Percentiles rank a stretch among this genome's conserved stretches.
phyloP scores from a whole-genome alignment of 2,329 filamentous ascomycete species.

The Mycosphaerelloides madeirae region DNA sequence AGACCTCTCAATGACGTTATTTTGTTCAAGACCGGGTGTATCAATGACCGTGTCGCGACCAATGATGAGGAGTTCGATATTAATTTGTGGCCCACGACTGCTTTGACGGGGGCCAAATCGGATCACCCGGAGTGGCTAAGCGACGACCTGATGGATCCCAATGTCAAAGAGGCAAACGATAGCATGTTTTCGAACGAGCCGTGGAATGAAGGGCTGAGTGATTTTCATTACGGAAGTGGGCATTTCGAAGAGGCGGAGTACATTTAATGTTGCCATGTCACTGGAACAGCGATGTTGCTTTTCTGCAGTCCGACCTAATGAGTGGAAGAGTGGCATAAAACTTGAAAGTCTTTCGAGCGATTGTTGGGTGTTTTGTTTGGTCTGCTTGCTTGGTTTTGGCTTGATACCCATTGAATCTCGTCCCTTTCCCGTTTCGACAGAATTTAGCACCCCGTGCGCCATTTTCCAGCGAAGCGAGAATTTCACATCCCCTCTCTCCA shows the following conservation, averaged over 20 bases:
- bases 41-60: slow-evolving; percentile 38
- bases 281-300: too few species aligned
- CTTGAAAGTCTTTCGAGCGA: too few species aligned
- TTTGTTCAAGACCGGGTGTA: slow-evolving; percentile 40
- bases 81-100: slow-evolving; percentile 37
- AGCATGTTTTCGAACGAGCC: slow-evolving; percentile 28
- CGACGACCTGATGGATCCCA: slow-evolving; percentile 20
- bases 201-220: slow-evolving; percentile 31
- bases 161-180: slow-evolving; percentile 22
- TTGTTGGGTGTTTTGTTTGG: too few species aligned
- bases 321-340: background rate
- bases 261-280: too few species aligned
- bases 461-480: too few species aligned
- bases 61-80: slow-evolving; percentile 45
- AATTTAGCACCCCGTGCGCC: too few species aligned
- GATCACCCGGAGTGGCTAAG: slow-evolving; percentile 17
- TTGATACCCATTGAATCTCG: too few species aligned
- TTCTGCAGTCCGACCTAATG: too few species aligned
- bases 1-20: slow-evolving; percentile 33
- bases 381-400: too few species aligned
- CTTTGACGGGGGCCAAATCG: slow-evolving; percentile 1
- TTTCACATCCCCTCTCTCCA: slow-evolving; percentile 51
- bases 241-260: slow-evolving; percentile 24
- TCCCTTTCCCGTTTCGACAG: too few species aligned
- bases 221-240: slow-evolving; percentile 28